A percentile compares a stretch with the other conserved stretches of the same genome.
Conservation (phyloP, 345 rosid species). For the Balakata baccata region DNA sequence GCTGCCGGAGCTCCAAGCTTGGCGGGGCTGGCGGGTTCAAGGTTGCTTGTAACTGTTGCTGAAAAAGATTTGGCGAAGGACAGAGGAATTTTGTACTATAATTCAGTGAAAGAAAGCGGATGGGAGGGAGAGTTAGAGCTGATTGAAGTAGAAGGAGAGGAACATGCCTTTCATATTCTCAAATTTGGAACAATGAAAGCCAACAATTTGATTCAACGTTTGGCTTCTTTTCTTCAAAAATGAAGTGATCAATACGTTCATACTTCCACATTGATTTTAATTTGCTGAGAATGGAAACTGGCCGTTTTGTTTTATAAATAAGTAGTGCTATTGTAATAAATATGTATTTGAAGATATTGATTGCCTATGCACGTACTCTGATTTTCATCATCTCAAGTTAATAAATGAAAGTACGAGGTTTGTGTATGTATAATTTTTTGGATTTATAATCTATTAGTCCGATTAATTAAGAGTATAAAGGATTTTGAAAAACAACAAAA, state of each 20-base stretch:
- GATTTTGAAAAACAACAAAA: no score
- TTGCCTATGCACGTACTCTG: no score
- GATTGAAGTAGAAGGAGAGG: slow-evolving; percentile 33
- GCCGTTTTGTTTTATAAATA: no score
- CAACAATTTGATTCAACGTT: background rate
- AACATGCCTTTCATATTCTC: slow-evolving; percentile 30
- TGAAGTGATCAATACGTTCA: background rate
- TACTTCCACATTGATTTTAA: no score
- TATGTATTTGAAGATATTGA: no score
- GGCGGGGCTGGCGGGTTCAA: slow-evolving; percentile 23
- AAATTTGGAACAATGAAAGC: background rate
- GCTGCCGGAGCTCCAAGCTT: slow-evolving; percentile 29
- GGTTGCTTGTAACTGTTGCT: slow-evolving; percentile 30
- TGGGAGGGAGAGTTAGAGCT: slow-evolving; percentile 37
- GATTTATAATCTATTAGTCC: no score
- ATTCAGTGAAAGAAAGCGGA: slow-evolving; percentile 28
- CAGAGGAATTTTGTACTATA: slow-evolving; percentile 25
- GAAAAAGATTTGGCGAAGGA: slow-evolving; percentile 32
- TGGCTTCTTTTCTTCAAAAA: slow-evolving; percentile 36
- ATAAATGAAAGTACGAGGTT: no score
- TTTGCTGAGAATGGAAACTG: no score
- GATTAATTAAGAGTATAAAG: no score
- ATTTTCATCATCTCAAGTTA: no score
- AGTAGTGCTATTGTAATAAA: no score
- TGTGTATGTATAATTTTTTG: no score